These are phyloP conservation scores for Dendrocalamus sinicus DNA, from an alignment of 176 grass and related monocot species.

Conservation along the genomic window DNA sequence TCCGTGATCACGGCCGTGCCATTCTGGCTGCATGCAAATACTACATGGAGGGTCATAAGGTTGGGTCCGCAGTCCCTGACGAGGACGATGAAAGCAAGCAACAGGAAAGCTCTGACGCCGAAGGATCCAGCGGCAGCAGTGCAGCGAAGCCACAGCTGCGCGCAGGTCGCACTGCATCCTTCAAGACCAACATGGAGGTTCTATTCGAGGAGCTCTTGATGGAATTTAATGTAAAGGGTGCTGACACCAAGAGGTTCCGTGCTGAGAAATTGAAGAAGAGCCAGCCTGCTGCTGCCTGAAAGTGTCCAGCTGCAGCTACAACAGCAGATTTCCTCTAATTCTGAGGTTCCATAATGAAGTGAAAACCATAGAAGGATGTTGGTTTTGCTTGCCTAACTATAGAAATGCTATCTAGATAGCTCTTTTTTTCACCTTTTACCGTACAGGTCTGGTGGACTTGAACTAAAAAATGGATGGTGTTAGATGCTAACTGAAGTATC, in stretches of 20 bases:
- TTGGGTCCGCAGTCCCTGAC: conserved; percentile 65
- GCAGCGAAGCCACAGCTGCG: background rate
- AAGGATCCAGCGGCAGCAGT: conserved; percentile 45
- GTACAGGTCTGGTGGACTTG: conserved; percentile 33
- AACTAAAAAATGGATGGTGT: conserved; percentile 6
- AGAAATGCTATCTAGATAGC: conserved; percentile 41
- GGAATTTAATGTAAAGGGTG: conserved; percentile 94
- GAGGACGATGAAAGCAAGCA: conserved; percentile 45
- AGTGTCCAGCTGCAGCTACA: background rate
- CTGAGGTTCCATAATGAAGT: conserved; percentile 36
- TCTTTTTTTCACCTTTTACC: background rate
- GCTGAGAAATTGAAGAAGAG: conserved; percentile 60
- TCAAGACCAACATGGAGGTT: conserved; percentile 51
- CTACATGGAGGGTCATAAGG: conserved; percentile 69
- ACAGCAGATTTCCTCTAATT: background rate
- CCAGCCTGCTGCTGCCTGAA: conserved; percentile 46
- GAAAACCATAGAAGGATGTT: conserved; percentile 36
- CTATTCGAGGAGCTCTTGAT: conserved; percentile 88
- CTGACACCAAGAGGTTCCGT: conserved; percentile 72
- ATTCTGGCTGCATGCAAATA: conserved; percentile 76
- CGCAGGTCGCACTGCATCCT: background rate
- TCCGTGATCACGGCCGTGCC: conserved; percentile 53
- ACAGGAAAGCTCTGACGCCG: background rate
- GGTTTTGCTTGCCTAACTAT: conserved; percentile 47
- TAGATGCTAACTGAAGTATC: conserved; percentile 38